Base-by-base conservation (phyloP, 371 early-diverging fungal species). In the Haplosporangium sp. region DNA sequence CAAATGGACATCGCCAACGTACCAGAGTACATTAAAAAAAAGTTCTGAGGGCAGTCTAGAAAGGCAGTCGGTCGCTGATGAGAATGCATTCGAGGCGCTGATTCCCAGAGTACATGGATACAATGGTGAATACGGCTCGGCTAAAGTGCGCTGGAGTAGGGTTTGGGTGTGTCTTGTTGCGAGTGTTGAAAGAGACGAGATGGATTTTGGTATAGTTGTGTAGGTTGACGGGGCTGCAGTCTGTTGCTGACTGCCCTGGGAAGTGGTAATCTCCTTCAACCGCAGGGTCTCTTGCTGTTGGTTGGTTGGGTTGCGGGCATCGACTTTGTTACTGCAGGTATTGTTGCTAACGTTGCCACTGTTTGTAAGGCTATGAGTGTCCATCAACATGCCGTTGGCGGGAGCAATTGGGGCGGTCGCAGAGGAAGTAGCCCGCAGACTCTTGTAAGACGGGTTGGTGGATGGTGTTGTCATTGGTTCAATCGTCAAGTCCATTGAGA, bases 1-100 rank as follows among this genome's bases (percentile, higher is more conserved):
- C n/a, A 14, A 5, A 12, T 46, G 11, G 12, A 46, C 46, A 52
- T 16, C 16, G 16, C 7, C 7, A 55, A 48, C 62, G 9, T 74
- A 74, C 75, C 75, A 74, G 4, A 74, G 61, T 18, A 74, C 62
- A 62, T 65, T 43, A 41, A 69, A 74, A 37, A 74, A 45, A 16
- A 74, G 64, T 36, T 74, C 75, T 16, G 58, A 74, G n/a, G 75
- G 75, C 41, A 74, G 61, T 42, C 21, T 45, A 8, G 69, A 63
- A 12, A 74, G 54, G 23, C 64, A 64, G 59, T 63, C 64, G 12
- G 52, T 41, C 60, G 58, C 21, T 12, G 10, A 23, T 20, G n/a
- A 12, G 55, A 37, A 40, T 21, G 45, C 12, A 23, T 13, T n/a
- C 14, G 50, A 48, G 60, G 12, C 20, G 51, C 41, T 45, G 60